Percentiles rank a stretch among this genome's conserved stretches.
phyloP scores from a whole-genome alignment of 306 rosid genomes.

The Dryas octopetala region DNA sequence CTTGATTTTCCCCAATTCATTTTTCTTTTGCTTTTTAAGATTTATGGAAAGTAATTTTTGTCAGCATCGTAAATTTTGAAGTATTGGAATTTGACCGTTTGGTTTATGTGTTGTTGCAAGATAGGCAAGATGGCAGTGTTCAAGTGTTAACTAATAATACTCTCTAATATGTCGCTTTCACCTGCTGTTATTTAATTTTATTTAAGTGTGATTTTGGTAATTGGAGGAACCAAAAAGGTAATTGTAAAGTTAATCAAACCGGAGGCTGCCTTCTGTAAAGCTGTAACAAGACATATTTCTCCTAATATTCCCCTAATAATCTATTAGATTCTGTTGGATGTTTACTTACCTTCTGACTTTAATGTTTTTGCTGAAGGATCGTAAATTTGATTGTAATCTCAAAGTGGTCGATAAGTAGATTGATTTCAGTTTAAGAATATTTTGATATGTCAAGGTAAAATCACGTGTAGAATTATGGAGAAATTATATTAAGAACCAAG shows the following conservation, averaged over 20 bases:
- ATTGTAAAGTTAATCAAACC: not conserved
- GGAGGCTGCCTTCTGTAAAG: not conserved
- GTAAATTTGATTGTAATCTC: not conserved
- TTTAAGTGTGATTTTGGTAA: not conserved
- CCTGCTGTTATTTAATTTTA: not conserved
- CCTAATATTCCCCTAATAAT: not conserved
- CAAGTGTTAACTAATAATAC: not conserved
- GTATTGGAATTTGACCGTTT: not conserved
- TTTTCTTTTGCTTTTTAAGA: slow-evolving; percentile 21
- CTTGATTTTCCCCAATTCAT: slow-evolving; percentile 6
- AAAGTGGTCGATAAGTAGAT: not conserved
- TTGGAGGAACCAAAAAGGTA: not conserved
- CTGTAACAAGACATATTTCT: not conserved
- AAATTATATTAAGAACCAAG: not conserved
- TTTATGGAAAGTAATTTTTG: slow-evolving; percentile 27
- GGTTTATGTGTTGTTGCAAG: not conserved
- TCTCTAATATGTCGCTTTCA: slow-evolving; percentile 22
- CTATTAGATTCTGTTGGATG: not conserved
- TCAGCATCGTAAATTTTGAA: slow-evolving; percentile 17
- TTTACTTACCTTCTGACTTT: no score
- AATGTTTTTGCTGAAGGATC: no score
- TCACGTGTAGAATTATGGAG: not conserved
- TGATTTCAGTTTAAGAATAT: not conserved
- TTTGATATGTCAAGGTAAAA: not conserved
- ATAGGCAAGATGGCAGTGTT: not conserved